Evolutionary conservation across 2,329 filamentous ascomycete species (phyloP).

Genomic region (Triangularia verruculosa): DNA sequence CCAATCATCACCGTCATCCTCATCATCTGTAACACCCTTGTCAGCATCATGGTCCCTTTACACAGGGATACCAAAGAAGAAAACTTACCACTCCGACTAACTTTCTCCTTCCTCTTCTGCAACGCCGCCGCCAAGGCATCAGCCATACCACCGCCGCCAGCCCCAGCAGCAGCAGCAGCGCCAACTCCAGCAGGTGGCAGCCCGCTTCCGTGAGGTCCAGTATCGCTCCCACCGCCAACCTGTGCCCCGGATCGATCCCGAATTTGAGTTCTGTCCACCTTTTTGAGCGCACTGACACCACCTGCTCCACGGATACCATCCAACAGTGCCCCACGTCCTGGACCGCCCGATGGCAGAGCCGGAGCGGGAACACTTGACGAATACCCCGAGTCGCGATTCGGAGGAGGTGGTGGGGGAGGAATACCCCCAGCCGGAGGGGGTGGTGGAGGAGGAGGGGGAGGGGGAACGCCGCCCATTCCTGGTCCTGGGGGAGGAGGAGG

Average conservation of each 20-base stretch:
- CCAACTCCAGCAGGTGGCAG: slow-evolving; percentile 50
- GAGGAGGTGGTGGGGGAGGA: slow-evolving; percentile 53
- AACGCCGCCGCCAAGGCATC: slow-evolving; percentile 77
- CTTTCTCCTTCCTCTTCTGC: slow-evolving; percentile 86
- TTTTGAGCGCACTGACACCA: slow-evolving; percentile 67
- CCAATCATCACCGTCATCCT: slow-evolving; percentile 68
- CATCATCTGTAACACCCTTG: slow-evolving; percentile 58
- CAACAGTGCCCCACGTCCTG: slow-evolving; percentile 58
- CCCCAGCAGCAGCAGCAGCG: slow-evolving; percentile 54
- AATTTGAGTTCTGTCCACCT: slow-evolving; percentile 69
- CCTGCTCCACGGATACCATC: slow-evolving; percentile 70
- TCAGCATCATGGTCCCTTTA: too few species aligned
- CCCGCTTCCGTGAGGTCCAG: slow-evolving; percentile 50
- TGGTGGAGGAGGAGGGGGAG: slow-evolving; percentile 48
- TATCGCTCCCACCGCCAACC: slow-evolving; percentile 50
- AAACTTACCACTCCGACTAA: slow-evolving; percentile 87
- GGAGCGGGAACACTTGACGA: slow-evolving; percentile 51
- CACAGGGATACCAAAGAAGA: too few species aligned
- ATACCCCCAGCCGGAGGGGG: slow-evolving; percentile 39
- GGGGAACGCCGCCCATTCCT: slow-evolving; percentile 30
- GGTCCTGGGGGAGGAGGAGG: slow-evolving; percentile 36
- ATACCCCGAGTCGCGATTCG: slow-evolving; percentile 58
- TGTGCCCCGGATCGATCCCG: slow-evolving; percentile 66
- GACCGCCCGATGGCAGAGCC: slow-evolving; percentile 41
- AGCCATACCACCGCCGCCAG: slow-evolving; percentile 56